Percentiles rank a stretch among this genome's conserved stretches.
phyloP scores from a whole-genome alignment of 2,329 filamentous ascomycete species.

The Pseudopyricularia cyperi region DNA sequence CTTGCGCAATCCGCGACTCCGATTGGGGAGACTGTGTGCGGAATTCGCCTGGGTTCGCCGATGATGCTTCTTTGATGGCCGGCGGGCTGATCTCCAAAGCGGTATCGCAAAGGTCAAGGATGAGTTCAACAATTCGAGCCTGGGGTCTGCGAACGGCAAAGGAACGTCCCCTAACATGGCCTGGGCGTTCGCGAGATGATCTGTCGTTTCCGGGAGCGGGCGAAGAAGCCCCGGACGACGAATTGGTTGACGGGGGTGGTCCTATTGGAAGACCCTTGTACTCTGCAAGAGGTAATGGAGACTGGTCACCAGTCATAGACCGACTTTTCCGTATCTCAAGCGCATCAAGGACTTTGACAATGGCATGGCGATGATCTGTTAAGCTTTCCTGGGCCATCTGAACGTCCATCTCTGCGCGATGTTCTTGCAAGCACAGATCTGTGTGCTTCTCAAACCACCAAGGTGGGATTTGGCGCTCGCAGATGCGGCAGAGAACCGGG shows the following conservation, averaged over 20 bases:
- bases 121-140: conserved; percentile 83
- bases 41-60: conserved; percentile 59
- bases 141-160: conserved; percentile 86
- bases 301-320: conserved; percentile 40
- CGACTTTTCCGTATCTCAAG: conserved; percentile 68
- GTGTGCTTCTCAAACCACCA: conserved; percentile 99
- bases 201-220: conserved; percentile 59
- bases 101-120: conserved; percentile 92
- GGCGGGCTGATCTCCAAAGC: conserved; percentile 90
- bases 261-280: conserved; percentile 85
- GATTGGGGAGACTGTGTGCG: conserved; percentile 92
- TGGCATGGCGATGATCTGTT: conserved; percentile 82
- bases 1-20: conserved; percentile 86
- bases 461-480: conserved; percentile 88
- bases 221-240: conserved; percentile 34
- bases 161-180: conserved; percentile 70
- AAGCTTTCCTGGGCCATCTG: conserved; percentile 90
- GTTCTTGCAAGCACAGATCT: conserved; percentile 88
- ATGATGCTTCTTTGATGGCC: conserved; percentile 72
- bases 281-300: conserved; percentile 49
- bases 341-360: conserved; percentile 89
- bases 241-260: conserved; percentile 51
- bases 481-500: conserved; percentile 88
- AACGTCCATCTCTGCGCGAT: conserved; percentile 93
- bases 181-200: conserved; percentile 54